Conservation (phyloP, 1,139 yeast species). For the Suhomyces maxii region DNA sequence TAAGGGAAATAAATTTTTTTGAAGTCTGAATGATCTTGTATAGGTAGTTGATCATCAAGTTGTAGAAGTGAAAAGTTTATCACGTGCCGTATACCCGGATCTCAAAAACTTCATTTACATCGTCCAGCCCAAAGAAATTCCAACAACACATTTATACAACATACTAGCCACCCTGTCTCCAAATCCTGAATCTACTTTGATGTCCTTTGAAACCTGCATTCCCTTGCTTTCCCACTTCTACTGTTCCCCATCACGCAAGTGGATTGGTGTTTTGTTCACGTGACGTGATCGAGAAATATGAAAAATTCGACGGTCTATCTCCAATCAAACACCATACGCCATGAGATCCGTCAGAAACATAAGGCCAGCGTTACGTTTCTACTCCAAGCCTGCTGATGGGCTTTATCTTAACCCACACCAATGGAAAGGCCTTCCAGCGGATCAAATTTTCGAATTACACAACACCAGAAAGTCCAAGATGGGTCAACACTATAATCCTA, state of each 20-base stretch:
- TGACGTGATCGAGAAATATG: constrained; percentile 4
- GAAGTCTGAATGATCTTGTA: no score
- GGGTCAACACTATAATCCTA: constrained; percentile 59
- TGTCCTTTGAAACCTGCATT: no score
- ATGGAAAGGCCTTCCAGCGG: constrained; percentile 70
- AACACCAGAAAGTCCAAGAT: constrained; percentile 55
- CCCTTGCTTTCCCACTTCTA: no score
- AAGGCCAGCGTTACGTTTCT: constrained; percentile 14
- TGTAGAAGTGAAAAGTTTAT: no score
- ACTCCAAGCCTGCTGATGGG: constrained; percentile 16
- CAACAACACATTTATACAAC: no score
- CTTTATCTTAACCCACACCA: constrained; percentile 58
- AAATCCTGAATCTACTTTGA: no score
- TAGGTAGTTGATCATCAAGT: no score
- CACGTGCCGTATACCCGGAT: no score
- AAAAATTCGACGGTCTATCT: constrained; percentile 6
- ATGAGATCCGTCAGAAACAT: constrained; percentile 12
- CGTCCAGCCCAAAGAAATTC: no score
- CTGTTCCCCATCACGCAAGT: neutral
- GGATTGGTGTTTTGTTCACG: neutral
- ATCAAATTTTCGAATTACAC: constrained; percentile 60
- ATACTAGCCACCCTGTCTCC: no score
- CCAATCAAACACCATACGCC: neutral
- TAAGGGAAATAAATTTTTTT: no score
- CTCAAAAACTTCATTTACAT: no score